Conservation (phyloP, 106 monocot species). For the Allium cepa region DNA sequence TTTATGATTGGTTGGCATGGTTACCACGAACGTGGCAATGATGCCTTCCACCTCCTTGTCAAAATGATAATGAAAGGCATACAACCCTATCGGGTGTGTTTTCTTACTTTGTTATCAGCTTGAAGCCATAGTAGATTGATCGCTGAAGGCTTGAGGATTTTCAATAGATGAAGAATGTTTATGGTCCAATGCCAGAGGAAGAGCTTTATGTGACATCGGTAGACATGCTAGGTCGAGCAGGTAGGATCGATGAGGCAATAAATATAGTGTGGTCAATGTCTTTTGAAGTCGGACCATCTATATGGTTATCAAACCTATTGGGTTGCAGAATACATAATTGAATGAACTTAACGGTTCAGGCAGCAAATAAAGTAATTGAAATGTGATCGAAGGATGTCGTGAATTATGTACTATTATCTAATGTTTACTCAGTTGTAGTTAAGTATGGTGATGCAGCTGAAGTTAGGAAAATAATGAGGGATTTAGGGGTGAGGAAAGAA, state of each 20-base stretch:
- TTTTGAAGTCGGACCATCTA: too few species aligned
- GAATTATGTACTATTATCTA: slow-evolving; percentile 68
- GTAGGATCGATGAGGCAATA: too few species aligned
- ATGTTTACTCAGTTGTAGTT: slow-evolving; percentile 69
- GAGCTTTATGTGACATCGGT: slow-evolving; percentile 80
- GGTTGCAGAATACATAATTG: too few species aligned
- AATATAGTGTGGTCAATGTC: too few species aligned
- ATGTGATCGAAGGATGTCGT: slow-evolving; percentile 66
- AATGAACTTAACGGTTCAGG: too few species aligned
- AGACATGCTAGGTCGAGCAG: slow-evolving; percentile 80
- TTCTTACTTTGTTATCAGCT: slow-evolving; percentile 65
- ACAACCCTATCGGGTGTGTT: slow-evolving; percentile 43
- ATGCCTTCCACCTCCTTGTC: too few species aligned
- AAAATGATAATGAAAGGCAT: slow-evolving; percentile 53
- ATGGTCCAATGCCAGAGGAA: slow-evolving; percentile 65
- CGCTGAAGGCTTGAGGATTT: slow-evolving; percentile 79
- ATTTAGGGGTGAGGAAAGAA: slow-evolving; percentile 68
- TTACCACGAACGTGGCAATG: too few species aligned
- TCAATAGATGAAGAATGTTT: slow-evolving; percentile 65
- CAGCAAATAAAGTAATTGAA: slow-evolving; percentile 66
- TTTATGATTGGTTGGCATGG: too few species aligned
- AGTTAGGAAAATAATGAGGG: slow-evolving; percentile 85
- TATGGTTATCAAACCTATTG: too few species aligned
- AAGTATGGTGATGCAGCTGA: slow-evolving; percentile 61
- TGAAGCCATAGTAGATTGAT: slow-evolving; percentile 86